Base-by-base conservation (phyloP, 768 basidiomycete species). In the Boletus barrowsii region DNA sequence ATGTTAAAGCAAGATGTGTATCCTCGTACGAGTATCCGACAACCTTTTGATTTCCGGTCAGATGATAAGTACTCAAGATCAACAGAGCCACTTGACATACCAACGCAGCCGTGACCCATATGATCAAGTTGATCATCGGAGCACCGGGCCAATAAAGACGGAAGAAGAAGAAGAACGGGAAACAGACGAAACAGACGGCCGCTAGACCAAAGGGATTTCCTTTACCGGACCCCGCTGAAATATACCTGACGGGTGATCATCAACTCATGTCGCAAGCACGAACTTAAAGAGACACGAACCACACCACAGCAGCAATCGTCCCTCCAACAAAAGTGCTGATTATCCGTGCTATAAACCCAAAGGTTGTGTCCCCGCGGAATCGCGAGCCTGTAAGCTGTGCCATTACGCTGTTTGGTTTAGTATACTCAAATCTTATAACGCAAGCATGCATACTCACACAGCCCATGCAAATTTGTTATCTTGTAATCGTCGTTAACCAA, bases 11-110 rank as follows among this genome's bases (percentile, higher is more conserved):
- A 35, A 83, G 69, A 58, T 82, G 78, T 0, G 73, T 68, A 67
- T 87, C 82, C 68, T 85, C 79, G 68, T 86, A 89, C 10, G 87
- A 90, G 66, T 85, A 90, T 2, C 88, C 89, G 36, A 88, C 62
- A 0, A 90, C 79, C 87, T 88, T 42, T 47, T 1, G 5, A 32
- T 49, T 22, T 36, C 9, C 8, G 29, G 37, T 53, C 37, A 60
- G 22, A 33, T 14, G 8, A n/a, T n/a, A 6, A 47, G 7, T 43
- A 33, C 15, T 47, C 32, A 26, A 14, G n/a, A 20, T 20, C 10
- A 5, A 26, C 15, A 33, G 2, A 10, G n/a, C 43, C 9, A 10
- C 10, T 15, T 17, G 10, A 56, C 80, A 24, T 51, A 88, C 88
- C 72, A 90, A 64, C 22, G 75, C 74, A 10, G 75, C 61, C 4